These are phyloP conservation scores for Fragilaria crotonensis DNA, from an alignment of 108 stramenopile genomes.

Conservation along the genomic window DNA sequence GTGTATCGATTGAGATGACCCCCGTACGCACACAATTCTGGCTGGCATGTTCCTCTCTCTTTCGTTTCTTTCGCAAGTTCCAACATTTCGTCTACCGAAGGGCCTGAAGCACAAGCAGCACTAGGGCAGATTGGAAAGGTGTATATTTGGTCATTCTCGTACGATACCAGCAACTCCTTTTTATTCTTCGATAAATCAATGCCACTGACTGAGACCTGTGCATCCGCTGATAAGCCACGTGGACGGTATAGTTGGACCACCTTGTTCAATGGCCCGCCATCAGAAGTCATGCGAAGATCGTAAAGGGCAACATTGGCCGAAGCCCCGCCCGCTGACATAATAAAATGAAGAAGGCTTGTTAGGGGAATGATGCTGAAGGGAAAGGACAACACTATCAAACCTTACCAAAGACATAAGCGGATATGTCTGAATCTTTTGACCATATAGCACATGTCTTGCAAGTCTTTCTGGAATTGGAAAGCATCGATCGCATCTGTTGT, in stretches of 20 bases:
- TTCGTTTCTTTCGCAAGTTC: neutral
- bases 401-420: slow-evolving; percentile 69
- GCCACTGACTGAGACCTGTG: slow-evolving; percentile 62
- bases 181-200: slow-evolving; percentile 62
- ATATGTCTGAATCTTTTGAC: slow-evolving; percentile 16
- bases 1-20: slow-evolving; percentile 79
- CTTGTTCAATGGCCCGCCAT: slow-evolving; percentile 12
- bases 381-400: slow-evolving; percentile 1
- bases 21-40: slow-evolving; percentile 55
- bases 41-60: slow-evolving; percentile 2
- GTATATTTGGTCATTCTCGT: slow-evolving; percentile 81
- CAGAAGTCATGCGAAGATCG: slow-evolving; percentile 64
- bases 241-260: slow-evolving; percentile 52
- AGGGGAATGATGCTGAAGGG: slow-evolving; percentile 1
- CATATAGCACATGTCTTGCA: slow-evolving; percentile 69
- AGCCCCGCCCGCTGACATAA: slow-evolving; percentile 43
- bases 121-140: slow-evolving; percentile 67
- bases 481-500: slow-evolving; percentile 39
- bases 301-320: slow-evolving; percentile 49
- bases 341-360: neutral
- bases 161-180: slow-evolving; percentile 63
- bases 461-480: slow-evolving; percentile 20
- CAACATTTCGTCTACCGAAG: slow-evolving; percentile 28
- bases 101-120: slow-evolving; percentile 25
- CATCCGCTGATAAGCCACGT: slow-evolving; percentile 12